Evolutionary conservation across 2,329 filamentous ascomycete species (phyloP).

Genomic region (Arthrobotrys entomopaga): DNA sequence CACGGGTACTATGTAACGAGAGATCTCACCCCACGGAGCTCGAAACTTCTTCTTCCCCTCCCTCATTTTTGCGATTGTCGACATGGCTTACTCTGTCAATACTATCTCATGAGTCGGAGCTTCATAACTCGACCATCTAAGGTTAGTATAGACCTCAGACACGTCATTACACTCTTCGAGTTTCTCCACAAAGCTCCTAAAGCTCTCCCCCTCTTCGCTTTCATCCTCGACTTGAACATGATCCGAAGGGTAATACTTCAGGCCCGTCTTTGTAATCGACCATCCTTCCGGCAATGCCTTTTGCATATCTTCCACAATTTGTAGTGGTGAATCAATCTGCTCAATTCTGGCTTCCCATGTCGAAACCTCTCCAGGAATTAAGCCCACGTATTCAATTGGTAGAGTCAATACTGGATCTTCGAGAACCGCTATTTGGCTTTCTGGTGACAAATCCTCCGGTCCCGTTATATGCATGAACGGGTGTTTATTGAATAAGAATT

Average conservation of each 20-base stretch:
- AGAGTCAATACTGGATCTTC: conserved; percentile 41
- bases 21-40: no score
- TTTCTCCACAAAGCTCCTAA: conserved; percentile 40
- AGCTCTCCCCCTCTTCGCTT: conserved; percentile 33
- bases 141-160: conserved; percentile 43
- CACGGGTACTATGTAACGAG: no score
- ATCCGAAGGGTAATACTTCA: conserved; percentile 51
- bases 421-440: conserved; percentile 26
- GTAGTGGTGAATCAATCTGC: conserved; percentile 41
- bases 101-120: conserved; percentile 38
- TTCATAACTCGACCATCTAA: conserved; percentile 49
- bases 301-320: conserved; percentile 53
- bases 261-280: conserved; percentile 46
- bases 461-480: conserved; percentile 65
- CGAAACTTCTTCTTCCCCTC: neutral
- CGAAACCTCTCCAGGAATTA: conserved; percentile 39
- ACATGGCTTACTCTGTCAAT: conserved; percentile 23
- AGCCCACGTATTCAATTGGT: conserved; percentile 44
- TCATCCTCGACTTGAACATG: conserved; percentile 40
- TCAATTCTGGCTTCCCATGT: conserved; percentile 50
- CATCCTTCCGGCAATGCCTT: conserved; percentile 48
- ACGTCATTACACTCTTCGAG: conserved; percentile 48
- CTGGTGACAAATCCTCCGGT: conserved; percentile 39
- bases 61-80: neutral
- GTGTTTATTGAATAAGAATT: conserved; percentile 84